Evolutionary conservation across 1,284 basidiomycete species (phyloP), one percentile per base, ranked within the genome.

Genomic region (Ceratobasidium sp.): DNA sequence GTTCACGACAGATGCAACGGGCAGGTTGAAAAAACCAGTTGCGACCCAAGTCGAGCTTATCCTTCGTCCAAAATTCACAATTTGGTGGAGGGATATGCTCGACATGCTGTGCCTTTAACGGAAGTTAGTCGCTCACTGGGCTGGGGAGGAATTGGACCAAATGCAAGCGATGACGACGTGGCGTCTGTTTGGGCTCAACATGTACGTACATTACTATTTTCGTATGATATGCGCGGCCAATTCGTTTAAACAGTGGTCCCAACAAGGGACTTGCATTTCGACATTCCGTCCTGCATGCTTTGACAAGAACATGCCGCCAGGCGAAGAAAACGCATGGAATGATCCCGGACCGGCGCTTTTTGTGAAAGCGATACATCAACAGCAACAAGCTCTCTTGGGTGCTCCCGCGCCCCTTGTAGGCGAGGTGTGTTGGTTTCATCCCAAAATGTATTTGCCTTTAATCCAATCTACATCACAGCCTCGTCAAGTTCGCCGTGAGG

Each of bases 271-370:
- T 36, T 65, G 62, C 48, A 65, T 65, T n/a, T 65, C 62, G 2
- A 65, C 62, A 36, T 65, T 50, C n/a, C 18, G 21, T 26, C 28
- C 48, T 2, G 21, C 30, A 36, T 65, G 62, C 26, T 65, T 65
- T 41, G 48, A 65, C 18, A 50, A 52, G 34, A 39, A 18, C 18
- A 65, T 65, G 62, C 62, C 62, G 5, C 62, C 32, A 8, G 62
- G 62, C 21, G 62, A 65, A 39, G 62, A 65, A 28, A 43, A 53
- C 16, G 62, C 62, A n/a, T 65, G 62, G 62, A 65, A 65, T 53
- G 48, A 65, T 23, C 62, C 62, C 10, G 62, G 62, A 9, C 62
- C 62, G 18, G 62, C 62, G 12, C 62, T 65, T 30, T 65, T 65
- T 28, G 32, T 65, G 8, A 45, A 53, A 28, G 46, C 62, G 3